These are phyloP conservation scores for Alternaria dauci DNA, from an alignment of 2,329 filamentous ascomycete species.

Conservation along the genomic window DNA sequence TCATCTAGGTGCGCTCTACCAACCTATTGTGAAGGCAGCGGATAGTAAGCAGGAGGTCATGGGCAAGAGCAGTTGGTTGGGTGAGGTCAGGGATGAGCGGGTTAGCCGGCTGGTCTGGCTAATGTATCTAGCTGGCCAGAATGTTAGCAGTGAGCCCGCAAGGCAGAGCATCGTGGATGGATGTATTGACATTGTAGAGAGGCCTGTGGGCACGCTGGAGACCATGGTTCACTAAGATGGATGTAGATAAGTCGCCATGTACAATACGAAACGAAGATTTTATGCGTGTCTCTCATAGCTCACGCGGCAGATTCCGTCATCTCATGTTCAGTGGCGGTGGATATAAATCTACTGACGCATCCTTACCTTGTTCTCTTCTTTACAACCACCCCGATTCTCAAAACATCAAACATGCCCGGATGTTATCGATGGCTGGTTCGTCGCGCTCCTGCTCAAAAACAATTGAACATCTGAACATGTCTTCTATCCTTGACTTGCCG, in stretches of 20 bases:
- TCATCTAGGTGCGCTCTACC: conserved; percentile 56
- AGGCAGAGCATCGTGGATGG: conserved; percentile 85
- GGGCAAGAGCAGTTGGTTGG: conserved; percentile 66
- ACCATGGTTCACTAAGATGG: conserved; percentile 67
- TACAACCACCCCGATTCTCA: background rate
- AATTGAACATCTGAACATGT: background rate
- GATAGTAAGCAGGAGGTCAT: conserved; percentile 50
- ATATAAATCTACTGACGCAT: background rate
- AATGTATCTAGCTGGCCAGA: conserved; percentile 86
- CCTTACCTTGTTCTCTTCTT: background rate
- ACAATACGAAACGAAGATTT: background rate
- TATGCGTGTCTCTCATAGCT: background rate
- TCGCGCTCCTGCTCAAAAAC: background rate
- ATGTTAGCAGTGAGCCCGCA: conserved; percentile 84
- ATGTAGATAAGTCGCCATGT: background rate
- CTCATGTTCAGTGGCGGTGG: background rate
- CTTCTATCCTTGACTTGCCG: background rate
- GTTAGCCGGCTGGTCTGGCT: conserved; percentile 85
- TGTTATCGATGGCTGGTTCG: too few species aligned
- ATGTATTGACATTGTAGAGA: conserved; percentile 84
- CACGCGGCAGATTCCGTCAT: background rate
- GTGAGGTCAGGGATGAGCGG: conserved; percentile 78
- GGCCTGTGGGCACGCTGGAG: conserved; percentile 87
- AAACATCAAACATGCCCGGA: background rate
- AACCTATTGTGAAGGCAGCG: conserved; percentile 36